Base-by-base conservation (phyloP, 371 early-diverging fungal genomes). In the Catenaria anguillulae region DNA sequence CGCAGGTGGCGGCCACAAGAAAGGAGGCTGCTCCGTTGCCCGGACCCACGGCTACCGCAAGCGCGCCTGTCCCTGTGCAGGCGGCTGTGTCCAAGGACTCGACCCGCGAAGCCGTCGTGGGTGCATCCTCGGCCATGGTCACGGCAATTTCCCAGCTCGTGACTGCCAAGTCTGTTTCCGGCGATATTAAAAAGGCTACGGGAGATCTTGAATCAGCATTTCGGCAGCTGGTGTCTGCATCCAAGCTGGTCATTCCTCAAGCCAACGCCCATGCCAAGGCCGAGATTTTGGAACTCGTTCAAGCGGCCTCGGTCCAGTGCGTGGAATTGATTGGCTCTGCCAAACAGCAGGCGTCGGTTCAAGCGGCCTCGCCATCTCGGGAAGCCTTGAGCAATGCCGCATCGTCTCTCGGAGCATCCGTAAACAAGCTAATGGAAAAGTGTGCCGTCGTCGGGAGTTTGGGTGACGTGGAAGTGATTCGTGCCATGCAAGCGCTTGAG, bases 221-320 rank as follows among this genome's bases (percentile, higher is more conserved):
- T 36, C 58, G 43, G 0, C 31, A 58, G 34, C 42, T 58, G 5
- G 58, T 58, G 1, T 6, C 13, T 4, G 58, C 58, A 19, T 36
- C 58, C 35, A 58, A 58, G 31, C 21, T 26, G 17, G 36, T 58
- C 31, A 50, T 50, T 15, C 4, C 52, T 17, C 15, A 26, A 31
- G 52, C 56, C 23, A 35, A 35, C 10, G 35, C 56, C 4, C 8
- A 10, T 13, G 43, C 40, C 26, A 55, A 33, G 34, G 36, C 56
- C 42, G 33, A 48, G 40, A 26, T 55, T n/a, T 6, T 48, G 17
- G 35, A n/a, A 15, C 36, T 29, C 19, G 35, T 46, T 12, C 43
- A 31, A n/a, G 55, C 37, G n/a, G 56, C 40, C 12, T 50, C 52
- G 29, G 19, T 23, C 33, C 56, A 62, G 62, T 62, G 35, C 5